These are phyloP conservation scores for Daldinia decipiens DNA, from an alignment of 495 filamentous ascomycete genomes.

Conservation along the genomic window DNA sequence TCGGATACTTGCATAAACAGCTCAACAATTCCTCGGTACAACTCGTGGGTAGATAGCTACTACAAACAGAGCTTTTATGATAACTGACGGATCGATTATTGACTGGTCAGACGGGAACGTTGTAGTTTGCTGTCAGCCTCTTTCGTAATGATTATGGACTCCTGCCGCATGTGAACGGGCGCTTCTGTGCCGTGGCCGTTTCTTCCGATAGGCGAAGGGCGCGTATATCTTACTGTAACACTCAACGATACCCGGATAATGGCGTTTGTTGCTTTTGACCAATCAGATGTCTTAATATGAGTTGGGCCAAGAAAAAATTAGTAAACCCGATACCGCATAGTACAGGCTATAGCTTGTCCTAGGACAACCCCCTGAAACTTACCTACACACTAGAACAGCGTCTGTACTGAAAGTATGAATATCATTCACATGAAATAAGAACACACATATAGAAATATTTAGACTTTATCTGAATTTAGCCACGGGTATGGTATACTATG, in stretches of 20 bases:
- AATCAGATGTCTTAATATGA: too few relatives aligned
- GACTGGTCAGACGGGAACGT: background rate
- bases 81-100: background rate
- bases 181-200: too few relatives aligned
- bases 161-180: background rate
- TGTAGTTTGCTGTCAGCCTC: background rate
- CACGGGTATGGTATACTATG: background rate
- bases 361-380: background rate
- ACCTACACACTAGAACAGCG: background rate
- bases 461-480: background rate
- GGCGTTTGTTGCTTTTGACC: too few relatives aligned
- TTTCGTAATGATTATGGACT: background rate
- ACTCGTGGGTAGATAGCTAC: background rate
- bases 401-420: background rate
- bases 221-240: too few relatives aligned
- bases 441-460: background rate
- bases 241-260: too few relatives aligned
- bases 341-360: too few relatives aligned
- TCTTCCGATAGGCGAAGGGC: too few relatives aligned
- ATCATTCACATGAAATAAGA: background rate
- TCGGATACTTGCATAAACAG: conserved; percentile 10
- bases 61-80: background rate
- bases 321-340: too few relatives aligned
- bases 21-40: conserved; percentile 4
- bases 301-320: too few relatives aligned